Conservation (phyloP, 768 basidiomycete species). For the Auricularia cornea region DNA sequence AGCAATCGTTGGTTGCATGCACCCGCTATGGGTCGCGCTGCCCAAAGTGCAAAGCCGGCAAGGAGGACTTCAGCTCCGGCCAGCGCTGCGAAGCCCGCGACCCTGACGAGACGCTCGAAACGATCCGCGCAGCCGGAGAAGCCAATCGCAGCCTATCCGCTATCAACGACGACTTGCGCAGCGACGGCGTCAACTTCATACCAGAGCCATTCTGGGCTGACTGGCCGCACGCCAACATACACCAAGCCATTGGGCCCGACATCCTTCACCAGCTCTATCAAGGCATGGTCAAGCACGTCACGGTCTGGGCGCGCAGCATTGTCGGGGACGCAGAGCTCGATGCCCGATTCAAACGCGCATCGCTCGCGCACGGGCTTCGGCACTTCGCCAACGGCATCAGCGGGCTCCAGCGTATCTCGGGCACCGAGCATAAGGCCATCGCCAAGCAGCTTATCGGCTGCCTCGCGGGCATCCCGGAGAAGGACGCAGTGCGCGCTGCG, state of each 20-base stretch:
- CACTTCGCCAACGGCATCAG: slow-evolving; percentile 11
- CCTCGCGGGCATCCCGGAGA: background rate
- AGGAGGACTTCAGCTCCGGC: slow-evolving; percentile 7
- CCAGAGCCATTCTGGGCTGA: slow-evolving; percentile 12
- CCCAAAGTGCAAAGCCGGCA: background rate
- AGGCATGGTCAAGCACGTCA: slow-evolving; percentile 9
- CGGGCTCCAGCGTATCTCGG: slow-evolving; percentile 6
- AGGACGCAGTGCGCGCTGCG: background rate
- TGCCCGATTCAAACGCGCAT: slow-evolving; percentile 4
- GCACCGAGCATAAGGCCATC: slow-evolving; percentile 7
- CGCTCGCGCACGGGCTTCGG: slow-evolving; percentile 5
- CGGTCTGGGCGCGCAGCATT: slow-evolving; percentile 3
- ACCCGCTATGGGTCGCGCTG: background rate
- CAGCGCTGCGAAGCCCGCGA: background rate
- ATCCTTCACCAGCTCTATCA: slow-evolving; percentile 15
- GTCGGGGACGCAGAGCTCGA: slow-evolving; percentile 5
- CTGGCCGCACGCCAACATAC: slow-evolving; percentile 11
- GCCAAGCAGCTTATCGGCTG: background rate
- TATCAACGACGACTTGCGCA: background rate
- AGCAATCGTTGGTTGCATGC: slow-evolving; percentile 3
- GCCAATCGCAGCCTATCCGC: background rate
- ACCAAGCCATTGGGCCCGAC: slow-evolving; percentile 11
- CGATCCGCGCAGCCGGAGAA: background rate
- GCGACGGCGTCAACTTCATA: background rate
- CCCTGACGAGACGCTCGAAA: background rate